Conservation (phyloP, 176 grass and related monocot genomes). For the bread wheat (Triticum aestivum) region DNA sequence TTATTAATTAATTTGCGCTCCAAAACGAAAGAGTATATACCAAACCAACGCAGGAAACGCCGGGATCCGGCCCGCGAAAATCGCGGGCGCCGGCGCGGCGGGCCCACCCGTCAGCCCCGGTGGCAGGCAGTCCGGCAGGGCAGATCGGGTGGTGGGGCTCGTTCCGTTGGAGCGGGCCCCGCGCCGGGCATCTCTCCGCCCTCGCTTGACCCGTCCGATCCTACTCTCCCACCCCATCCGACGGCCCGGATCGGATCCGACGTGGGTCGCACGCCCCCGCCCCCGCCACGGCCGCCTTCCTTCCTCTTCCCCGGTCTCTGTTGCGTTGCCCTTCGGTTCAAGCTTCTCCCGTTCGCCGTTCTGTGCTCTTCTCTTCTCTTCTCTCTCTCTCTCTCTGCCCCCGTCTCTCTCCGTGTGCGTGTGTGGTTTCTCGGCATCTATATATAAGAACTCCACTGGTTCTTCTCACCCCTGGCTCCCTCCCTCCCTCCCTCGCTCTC, state of each 20-base stretch:
- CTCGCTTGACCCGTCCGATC: conserved; percentile 29
- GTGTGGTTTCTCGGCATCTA: conserved; percentile 26
- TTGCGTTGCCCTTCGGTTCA: background rate
- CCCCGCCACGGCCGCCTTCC: conserved; percentile 22
- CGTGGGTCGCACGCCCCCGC: background rate
- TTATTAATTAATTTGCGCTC: background rate
- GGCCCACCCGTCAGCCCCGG: conserved; percentile 19
- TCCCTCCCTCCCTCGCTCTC: background rate
- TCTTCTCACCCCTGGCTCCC: conserved; percentile 1
- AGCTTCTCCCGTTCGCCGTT: background rate
- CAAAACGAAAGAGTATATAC: background rate
- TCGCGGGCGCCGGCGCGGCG: background rate
- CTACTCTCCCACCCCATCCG: conserved; percentile 43
- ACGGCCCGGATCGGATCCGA: conserved; percentile 8
- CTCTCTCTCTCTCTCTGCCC: background rate
- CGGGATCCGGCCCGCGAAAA: background rate
- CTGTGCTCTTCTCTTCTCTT: background rate
- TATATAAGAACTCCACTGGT: conserved; percentile 35
- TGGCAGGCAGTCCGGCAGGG: conserved; percentile 39
- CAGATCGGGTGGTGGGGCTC: conserved; percentile 44
- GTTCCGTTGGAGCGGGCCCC: conserved; percentile 43
- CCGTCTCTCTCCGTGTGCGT: background rate
- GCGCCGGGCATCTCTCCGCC: background rate
- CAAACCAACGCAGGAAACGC: background rate
- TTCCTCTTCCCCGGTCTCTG: background rate